Conservation (phyloP, 306 rosid species). For the Rubus idaeus region DNA sequence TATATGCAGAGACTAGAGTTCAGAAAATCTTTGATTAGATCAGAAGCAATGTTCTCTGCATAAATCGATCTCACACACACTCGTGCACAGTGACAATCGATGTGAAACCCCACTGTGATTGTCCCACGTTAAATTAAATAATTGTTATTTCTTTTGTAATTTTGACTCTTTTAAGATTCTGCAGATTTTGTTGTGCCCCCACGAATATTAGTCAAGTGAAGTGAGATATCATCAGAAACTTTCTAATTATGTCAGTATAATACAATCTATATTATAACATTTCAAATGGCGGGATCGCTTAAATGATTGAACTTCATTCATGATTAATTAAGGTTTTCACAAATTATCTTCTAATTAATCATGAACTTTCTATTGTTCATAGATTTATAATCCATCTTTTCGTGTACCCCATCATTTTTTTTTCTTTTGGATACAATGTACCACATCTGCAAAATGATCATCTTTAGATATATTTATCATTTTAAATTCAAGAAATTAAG, state of each 20-base stretch:
- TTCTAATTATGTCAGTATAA: background rate
- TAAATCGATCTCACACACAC: background rate
- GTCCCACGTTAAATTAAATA: constrained; percentile 14
- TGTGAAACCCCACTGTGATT: constrained; percentile 30
- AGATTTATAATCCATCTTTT: constrained; percentile 30
- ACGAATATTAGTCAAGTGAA: constrained; percentile 41
- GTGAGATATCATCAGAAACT: constrained; percentile 27
- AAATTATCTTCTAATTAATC: constrained; percentile 23
- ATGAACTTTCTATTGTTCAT: constrained; percentile 18
- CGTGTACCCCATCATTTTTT: too few species aligned
- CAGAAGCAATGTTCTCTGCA: background rate
- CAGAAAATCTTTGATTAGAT: background rate
- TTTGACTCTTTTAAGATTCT: constrained; percentile 44
- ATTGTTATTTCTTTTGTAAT: constrained; percentile 22
- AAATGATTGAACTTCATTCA: constrained; percentile 35
- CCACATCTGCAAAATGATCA: too few species aligned
- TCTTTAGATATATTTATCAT: background rate
- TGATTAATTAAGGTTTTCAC: constrained; percentile 36
- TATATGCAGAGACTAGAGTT: background rate
- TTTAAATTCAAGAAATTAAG: background rate
- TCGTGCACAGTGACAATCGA: constrained; percentile 10
- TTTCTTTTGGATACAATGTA: too few species aligned
- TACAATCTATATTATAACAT: background rate
- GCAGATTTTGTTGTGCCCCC: constrained; percentile 45
- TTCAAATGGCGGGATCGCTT: constrained; percentile 15